Percentiles rank a stretch among this genome's conserved stretches.
Conservation (phyloP, 805 yeast genomes). For the Suhomyces kilbournensis region DNA sequence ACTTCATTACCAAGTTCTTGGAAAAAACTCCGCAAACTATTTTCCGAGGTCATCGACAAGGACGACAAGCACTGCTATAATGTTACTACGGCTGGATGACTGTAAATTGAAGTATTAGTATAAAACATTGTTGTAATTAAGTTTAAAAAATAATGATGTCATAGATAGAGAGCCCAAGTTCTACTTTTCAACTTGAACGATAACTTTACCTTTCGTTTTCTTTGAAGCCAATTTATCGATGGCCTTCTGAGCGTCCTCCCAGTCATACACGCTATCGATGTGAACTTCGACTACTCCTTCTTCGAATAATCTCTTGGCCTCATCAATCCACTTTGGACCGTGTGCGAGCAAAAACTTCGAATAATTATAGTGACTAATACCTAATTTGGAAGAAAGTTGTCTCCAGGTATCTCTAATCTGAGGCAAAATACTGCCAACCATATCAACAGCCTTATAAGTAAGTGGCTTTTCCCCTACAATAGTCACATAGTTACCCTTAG, state of each 20-base stretch:
- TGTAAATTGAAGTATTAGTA: neutral
- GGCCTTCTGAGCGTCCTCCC: constrained; percentile 52
- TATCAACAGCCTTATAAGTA: constrained; percentile 21
- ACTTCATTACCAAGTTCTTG: too few relatives aligned
- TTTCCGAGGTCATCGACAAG: neutral
- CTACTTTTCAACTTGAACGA: constrained; percentile 32
- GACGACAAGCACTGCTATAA: neutral
- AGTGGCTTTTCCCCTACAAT: constrained; percentile 55
- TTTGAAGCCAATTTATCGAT: constrained; percentile 44
- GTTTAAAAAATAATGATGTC: neutral
- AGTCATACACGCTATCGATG: constrained; percentile 53
- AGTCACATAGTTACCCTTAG: constrained; percentile 50
- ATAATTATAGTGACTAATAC: constrained; percentile 29
- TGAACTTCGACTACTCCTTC: constrained; percentile 42
- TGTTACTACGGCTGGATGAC: neutral
- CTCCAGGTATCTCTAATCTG: constrained; percentile 3
- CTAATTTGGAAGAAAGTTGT: constrained; percentile 11
- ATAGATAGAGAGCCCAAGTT: neutral
- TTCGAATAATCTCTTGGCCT: constrained; percentile 39
- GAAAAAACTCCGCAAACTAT: too few relatives aligned
- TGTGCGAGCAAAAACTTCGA: constrained; percentile 13
- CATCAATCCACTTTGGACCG: constrained; percentile 16
- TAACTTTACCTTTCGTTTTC: constrained; percentile 64
- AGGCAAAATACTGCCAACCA: neutral
- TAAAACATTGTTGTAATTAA: neutral